phyloP scores from a whole-genome alignment of 164 flowering plant genomes.

The Berberis thunbergii region DNA sequence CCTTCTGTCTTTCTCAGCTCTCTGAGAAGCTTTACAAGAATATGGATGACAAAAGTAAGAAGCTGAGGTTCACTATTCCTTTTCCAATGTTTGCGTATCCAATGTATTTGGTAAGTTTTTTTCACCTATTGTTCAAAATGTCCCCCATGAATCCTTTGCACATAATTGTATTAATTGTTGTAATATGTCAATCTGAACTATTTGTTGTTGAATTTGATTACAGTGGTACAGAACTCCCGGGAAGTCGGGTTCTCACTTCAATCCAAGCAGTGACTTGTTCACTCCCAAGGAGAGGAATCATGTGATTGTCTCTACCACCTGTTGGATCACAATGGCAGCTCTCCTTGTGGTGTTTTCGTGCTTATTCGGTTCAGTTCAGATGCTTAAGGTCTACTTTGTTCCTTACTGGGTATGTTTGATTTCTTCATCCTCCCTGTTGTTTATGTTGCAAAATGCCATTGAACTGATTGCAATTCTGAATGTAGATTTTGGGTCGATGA shows the following conservation, averaged over 20 bases:
- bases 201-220: neutral
- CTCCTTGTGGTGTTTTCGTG: slow-evolving; percentile 47
- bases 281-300: slow-evolving; percentile 58
- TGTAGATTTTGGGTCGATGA: no score
- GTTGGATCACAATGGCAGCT: slow-evolving; percentile 14
- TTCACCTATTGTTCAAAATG: neutral
- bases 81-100: slow-evolving; percentile 87
- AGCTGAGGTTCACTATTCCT: slow-evolving; percentile 51
- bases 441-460: no score
- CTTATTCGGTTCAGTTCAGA: slow-evolving; percentile 53
- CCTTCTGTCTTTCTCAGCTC: slow-evolving; percentile 28
- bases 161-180: no score
- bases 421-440: slow-evolving; percentile 11
- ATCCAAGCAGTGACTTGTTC: slow-evolving; percentile 75
- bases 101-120: slow-evolving; percentile 52
- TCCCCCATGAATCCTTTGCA: no score
- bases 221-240: slow-evolving; percentile 96
- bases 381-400: slow-evolving; percentile 72
- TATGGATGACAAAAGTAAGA: slow-evolving; percentile 36
- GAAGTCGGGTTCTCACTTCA: slow-evolving; percentile 76
- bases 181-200: no score
- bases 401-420: slow-evolving; percentile 24
- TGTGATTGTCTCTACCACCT: slow-evolving; percentile 60
- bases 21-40: slow-evolving; percentile 49
- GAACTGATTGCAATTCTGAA: no score